Base-by-base conservation (phyloP, 2,329 filamentous ascomycete genomes). In the Monosporascus sp. region DNA sequence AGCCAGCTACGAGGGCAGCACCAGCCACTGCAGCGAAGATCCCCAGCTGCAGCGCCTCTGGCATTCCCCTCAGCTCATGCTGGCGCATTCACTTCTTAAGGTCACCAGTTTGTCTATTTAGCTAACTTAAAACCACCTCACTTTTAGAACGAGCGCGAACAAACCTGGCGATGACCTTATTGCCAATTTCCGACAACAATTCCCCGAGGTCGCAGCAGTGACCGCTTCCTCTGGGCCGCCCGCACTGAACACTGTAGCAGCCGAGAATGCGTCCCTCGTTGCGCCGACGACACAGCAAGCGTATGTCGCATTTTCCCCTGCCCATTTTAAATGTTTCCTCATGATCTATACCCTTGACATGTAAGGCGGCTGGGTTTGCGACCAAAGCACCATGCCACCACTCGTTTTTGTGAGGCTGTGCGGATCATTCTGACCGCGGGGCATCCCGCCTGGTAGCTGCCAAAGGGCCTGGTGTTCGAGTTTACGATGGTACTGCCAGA, bases 81-180 rank as follows among this genome's bases (percentile, higher is more conserved):
- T 38, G 44, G 45, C 35, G 44, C 46, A 37, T 37, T 41, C 50
- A 40, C 41, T 49, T 46, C 22, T 8, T n/a, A 28, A 8, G 22
- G 24, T 46, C 14, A 20, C 20, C 24, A 17, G 7, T 15, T 31
- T 7, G 18, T 46, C 3, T n/a, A 8, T 28, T n/a, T 53, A 51
- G 50, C 60, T 62, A 48, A 65, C 57, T 17, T 22, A 49, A 45
- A 49, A 17, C 20, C 47, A 28, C 52, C 52, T 53, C 52, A 52
- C 48, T 50, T 60, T 48, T 61, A 89, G 87, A 74, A 89, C 82
- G 66, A 91, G 83, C 70, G 85, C 88, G 52, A 89, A 91, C 72
- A 96, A 96, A 76, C 91, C 91, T 52, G 86, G 84, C 70, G 88
- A 92, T 68, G 89, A 92, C 65, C 80, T 96, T 67, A 85, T 94